Percentiles rank a stretch among this genome's conserved stretches.
Conservation (phyloP, 2,329 filamentous ascomycete species). For the Hymenoscyphus scutula region DNA sequence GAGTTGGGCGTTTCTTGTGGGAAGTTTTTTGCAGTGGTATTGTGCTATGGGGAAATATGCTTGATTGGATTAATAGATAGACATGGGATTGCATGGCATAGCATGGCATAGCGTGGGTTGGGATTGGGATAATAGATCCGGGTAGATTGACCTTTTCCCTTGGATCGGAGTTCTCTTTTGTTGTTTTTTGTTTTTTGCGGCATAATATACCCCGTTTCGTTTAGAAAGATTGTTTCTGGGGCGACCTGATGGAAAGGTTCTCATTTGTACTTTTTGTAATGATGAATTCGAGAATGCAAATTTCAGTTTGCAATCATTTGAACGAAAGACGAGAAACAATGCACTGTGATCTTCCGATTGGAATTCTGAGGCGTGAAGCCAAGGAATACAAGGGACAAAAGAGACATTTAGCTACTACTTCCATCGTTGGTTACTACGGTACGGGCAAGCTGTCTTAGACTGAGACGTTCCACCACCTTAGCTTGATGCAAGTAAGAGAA, state of each 20-base stretch:
- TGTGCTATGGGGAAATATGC: constrained; percentile 21
- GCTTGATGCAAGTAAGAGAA: no score
- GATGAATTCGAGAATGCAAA: no score
- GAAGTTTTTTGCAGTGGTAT: constrained; percentile 28
- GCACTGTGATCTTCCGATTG: no score
- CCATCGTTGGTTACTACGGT: no score
- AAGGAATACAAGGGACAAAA: no score
- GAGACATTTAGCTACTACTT: no score
- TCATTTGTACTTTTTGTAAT: no score
- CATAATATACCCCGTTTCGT: constrained; percentile 1
- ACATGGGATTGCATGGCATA: not conserved
- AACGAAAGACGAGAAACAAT: no score
- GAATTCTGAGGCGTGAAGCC: no score
- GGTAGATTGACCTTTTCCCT: not conserved
- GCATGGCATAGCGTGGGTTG: not conserved
- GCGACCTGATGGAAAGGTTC: not conserved
- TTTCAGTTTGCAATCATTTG: no score
- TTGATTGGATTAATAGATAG: constrained; percentile 3
- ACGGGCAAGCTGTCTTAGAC: no score
- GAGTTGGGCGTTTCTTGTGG: constrained; percentile 26
- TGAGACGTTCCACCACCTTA: no score
- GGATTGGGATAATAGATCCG: not conserved
- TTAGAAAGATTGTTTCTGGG: not conserved
- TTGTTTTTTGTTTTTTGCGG: not conserved
- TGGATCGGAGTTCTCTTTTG: not conserved